These are phyloP conservation scores for Sarocladium oryzae DNA, from an alignment of 2,329 filamentous ascomycete genomes.

Conservation along the genomic window DNA sequence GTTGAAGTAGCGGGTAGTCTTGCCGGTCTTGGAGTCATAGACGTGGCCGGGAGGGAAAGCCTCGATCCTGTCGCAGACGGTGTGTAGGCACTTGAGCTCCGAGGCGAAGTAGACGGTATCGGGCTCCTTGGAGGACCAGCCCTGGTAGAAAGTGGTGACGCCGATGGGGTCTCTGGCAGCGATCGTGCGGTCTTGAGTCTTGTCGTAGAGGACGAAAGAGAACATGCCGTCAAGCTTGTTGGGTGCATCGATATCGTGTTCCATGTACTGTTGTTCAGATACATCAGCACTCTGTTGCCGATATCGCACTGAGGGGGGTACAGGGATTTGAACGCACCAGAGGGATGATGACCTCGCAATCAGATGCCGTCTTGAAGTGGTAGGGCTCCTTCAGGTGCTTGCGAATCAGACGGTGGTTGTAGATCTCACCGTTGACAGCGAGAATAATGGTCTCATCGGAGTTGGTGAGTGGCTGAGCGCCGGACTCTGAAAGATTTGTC, in stretches of 20 bases:
- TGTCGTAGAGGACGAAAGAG: slow-evolving; percentile 97
- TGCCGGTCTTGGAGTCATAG: slow-evolving; percentile 87
- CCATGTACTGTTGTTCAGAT: slow-evolving; percentile 61
- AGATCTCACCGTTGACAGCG: slow-evolving; percentile 98
- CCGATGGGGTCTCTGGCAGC: slow-evolving; percentile 95
- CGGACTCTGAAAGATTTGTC: slow-evolving; percentile 59
- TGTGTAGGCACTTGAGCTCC: slow-evolving; percentile 87
- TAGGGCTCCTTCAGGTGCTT: slow-evolving; percentile 79
- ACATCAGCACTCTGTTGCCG: neutral
- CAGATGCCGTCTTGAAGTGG: slow-evolving; percentile 97
- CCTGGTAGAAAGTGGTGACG: slow-evolving; percentile 95
- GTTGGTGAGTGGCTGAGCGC: slow-evolving; percentile 92
- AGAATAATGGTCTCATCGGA: slow-evolving; percentile 81
- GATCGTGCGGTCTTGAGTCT: slow-evolving; percentile 83
- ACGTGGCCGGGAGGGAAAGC: slow-evolving; percentile 92
- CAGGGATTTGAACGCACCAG: slow-evolving; percentile 54
- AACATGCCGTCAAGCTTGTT: slow-evolving; percentile 98
- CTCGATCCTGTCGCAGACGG: slow-evolving; percentile 92
- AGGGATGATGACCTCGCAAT: slow-evolving; percentile 98
- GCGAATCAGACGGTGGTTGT: slow-evolving; percentile 95
- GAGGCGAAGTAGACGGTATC: slow-evolving; percentile 91
- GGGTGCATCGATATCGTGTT: slow-evolving; percentile 86
- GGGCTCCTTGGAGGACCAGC: slow-evolving; percentile 77
- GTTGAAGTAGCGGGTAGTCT: slow-evolving; percentile 81
- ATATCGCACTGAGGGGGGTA: neutral